Evolutionary conservation across 768 basidiomycete species (phyloP), one percentile per base, ranked within the genome.

Genomic region (Lactarius quietus): DNA sequence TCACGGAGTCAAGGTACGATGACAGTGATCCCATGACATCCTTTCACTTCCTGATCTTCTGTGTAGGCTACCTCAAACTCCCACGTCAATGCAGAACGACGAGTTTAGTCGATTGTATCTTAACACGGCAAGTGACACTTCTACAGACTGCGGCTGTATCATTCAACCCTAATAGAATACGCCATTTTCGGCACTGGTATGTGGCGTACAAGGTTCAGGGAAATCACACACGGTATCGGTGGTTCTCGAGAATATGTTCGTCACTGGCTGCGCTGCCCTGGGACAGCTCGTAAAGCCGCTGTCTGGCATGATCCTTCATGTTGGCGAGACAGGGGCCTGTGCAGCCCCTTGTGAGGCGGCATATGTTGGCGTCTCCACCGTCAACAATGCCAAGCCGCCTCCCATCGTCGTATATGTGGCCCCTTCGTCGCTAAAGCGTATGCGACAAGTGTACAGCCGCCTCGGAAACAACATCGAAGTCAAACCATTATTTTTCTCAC

Each of bases 151-250:
- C 23, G 10, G 4, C 23, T 18, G 7, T 17, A 28, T 28, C 33
- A 52, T 59, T 31, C 12, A 38, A 36, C 39, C 48, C 31, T 38
- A 12, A 18, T 64, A 89, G 89, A 90, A 89, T 70, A 80, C 89
- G 0, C 89, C 89, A 0, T 87, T 89, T 70, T 90, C 89, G 0
- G 86, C 88, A 0, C 70, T 90, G n/a, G 82, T 90, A 3, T 91
- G 89, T 59, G 89, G 89, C 0, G 88, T 89, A 0, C 89, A 90
- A 76, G 88, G 89, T 0, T 86, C 88, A 0, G 89, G 89, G 10
- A 90, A 91, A 70, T 89, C 87, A 0, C 89, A 91, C 58, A 89
- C 87, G 0, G 83, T 89, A 2, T 85, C 88, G 0, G 82, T 86
- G 0, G 77, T 91, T 6, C 71, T 91, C 0, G 90, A 91, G 71